Conservation (phyloP, 2,329 filamentous ascomycete genomes). For the Raffaelea ambrosiae region DNA sequence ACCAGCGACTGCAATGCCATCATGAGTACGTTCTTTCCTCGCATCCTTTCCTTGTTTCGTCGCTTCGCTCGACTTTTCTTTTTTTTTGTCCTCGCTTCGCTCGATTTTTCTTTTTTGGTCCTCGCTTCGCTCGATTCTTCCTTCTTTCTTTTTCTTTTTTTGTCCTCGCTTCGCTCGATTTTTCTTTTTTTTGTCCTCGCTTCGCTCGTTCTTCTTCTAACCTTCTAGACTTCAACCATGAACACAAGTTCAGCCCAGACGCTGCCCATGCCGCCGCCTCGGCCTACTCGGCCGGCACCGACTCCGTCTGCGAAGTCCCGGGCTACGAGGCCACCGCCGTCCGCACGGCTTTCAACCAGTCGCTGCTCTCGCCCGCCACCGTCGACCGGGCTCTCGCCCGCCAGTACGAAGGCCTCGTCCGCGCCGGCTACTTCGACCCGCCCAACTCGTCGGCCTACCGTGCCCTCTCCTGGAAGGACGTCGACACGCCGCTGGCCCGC, state of each 20-base stretch:
- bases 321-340: conserved; percentile 17
- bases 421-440: conserved; percentile 49
- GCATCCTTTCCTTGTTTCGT: neutral
- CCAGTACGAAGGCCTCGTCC: conserved; percentile 44
- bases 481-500: conserved; percentile 44
- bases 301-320: conserved; percentile 19
- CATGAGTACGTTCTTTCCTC: neutral
- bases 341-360: conserved; percentile 17
- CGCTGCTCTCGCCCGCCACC: conserved; percentile 32
- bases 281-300: conserved; percentile 25
- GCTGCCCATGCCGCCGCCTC: conserved; percentile 24
- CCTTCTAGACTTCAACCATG: neutral
- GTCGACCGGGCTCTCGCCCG: conserved; percentile 41
- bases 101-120: neutral
- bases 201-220: neutral
- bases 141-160: no score
- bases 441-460: conserved; percentile 31
- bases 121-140: neutral
- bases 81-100: neutral
- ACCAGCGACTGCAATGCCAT: neutral
- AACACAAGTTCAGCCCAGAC: conserved; percentile 22
- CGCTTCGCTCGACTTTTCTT: neutral
- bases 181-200: neutral
- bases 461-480: conserved; percentile 43
- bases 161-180: neutral